These are phyloP conservation scores for Pseudozyma sp. DNA, from an alignment of 1,284 basidiomycete genomes.

Conservation along the genomic window DNA sequence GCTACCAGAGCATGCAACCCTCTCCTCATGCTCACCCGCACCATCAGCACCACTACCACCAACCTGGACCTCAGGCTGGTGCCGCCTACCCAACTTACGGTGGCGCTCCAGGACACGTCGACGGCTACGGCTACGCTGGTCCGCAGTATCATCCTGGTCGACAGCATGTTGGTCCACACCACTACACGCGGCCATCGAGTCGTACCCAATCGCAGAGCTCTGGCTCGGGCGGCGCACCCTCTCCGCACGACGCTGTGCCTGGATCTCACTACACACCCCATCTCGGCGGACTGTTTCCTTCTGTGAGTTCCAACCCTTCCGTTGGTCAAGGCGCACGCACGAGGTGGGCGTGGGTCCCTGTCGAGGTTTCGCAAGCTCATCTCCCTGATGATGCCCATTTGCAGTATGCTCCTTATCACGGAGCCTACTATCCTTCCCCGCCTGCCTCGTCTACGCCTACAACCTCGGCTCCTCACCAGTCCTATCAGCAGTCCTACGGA, in stretches of 20 bases:
- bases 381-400: slow-evolving; percentile 29
- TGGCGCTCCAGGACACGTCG: background rate
- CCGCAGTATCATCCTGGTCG: slow-evolving; percentile 11
- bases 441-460: slow-evolving; percentile 13
- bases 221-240: slow-evolving; percentile 8
- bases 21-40: slow-evolving; percentile 7
- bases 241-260: slow-evolving; percentile 16
- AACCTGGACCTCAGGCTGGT: slow-evolving; percentile 8
- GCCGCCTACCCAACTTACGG: slow-evolving; percentile 13
- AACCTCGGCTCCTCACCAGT: slow-evolving; percentile 16
- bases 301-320: slow-evolving; percentile 26
- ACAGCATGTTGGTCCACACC: slow-evolving; percentile 13
- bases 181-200: slow-evolving; percentile 16
- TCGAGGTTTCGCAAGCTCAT: slow-evolving; percentile 44
- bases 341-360: slow-evolving; percentile 52
- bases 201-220: slow-evolving; percentile 36
- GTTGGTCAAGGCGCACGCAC: slow-evolving; percentile 30
- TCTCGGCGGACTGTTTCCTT: slow-evolving; percentile 26
- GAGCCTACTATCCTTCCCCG: slow-evolving; percentile 18
- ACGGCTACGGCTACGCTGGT: slow-evolving; percentile 17
- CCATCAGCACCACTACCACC: slow-evolving; percentile 6
- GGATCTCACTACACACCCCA: slow-evolving; percentile 21
- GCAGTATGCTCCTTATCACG: slow-evolving; percentile 34
- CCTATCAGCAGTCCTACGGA: slow-evolving; percentile 21
- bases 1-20: slow-evolving; percentile 16